Conservation (phyloP, 495 filamentous ascomycete species). For the Neurospora sp. region DNA sequence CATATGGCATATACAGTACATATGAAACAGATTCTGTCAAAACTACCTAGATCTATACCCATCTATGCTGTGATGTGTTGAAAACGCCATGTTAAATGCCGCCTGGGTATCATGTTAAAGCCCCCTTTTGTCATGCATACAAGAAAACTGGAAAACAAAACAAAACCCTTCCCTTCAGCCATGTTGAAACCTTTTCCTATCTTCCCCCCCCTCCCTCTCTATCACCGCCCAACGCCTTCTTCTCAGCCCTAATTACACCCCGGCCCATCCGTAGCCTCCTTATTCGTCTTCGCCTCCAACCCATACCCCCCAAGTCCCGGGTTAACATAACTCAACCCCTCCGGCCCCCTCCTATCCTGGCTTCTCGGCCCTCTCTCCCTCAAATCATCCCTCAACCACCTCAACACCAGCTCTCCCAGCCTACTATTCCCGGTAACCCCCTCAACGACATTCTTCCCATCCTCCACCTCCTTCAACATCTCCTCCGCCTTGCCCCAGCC, state of each 20-base stretch:
- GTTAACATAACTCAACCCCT: conserved; percentile 63
- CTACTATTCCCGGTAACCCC: conserved; percentile 55
- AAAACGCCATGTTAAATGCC: conserved; percentile 20
- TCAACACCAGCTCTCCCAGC: conserved; percentile 74
- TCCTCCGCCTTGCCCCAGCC: conserved; percentile 63
- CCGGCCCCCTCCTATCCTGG: conserved; percentile 41
- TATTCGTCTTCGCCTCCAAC: conserved; percentile 45
- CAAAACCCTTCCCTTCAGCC: background rate
- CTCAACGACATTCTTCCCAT: conserved; percentile 32
- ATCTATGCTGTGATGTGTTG: background rate
- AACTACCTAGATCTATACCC: background rate
- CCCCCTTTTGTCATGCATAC: background rate
- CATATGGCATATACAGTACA: background rate
- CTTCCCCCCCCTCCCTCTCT: background rate
- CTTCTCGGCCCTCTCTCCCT: conserved; percentile 66
- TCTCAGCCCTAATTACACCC: background rate
- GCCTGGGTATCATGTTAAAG: conserved; percentile 20
- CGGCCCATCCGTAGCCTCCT: conserved; percentile 1
- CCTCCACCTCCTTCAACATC: conserved; percentile 23
- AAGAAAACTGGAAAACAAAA: background rate
- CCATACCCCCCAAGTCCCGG: conserved; percentile 78
- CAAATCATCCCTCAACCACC: conserved; percentile 80
- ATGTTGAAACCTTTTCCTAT: background rate
- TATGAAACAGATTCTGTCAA: background rate
- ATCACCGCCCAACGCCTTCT: background rate